Evolutionary conservation across 768 basidiomycete genomes (phyloP).

Genomic region (Arthromyces matolae): DNA sequence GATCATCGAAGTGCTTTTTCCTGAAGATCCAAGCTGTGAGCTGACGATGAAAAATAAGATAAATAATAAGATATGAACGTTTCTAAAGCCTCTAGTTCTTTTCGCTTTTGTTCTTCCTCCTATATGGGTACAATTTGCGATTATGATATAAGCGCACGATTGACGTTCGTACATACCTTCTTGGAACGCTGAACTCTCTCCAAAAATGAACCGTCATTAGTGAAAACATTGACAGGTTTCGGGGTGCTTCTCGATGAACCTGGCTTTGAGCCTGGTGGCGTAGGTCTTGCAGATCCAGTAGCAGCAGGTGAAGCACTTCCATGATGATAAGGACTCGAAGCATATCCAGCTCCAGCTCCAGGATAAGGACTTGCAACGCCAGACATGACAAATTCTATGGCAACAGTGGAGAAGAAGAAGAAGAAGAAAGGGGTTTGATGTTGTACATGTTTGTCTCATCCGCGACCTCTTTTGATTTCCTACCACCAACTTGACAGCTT

Average conservation of each 20-base stretch:
- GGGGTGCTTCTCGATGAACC: conserved; percentile 35
- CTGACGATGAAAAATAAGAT: not conserved
- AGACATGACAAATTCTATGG: conserved; percentile 12
- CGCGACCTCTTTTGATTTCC: too few relatives aligned
- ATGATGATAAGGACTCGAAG: conserved; percentile 11
- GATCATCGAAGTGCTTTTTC: conserved; percentile 56
- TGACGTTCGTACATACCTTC: conserved; percentile 31
- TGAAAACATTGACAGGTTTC: conserved; percentile 52
- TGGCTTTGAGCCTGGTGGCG: conserved; percentile 12
- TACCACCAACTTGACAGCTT: too few relatives aligned
- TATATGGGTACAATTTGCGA: too few relatives aligned
- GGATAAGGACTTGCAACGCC: not conserved
- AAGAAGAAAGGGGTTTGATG: not conserved
- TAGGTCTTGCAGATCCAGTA: conserved; percentile 7
- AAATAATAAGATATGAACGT: conserved; percentile 33
- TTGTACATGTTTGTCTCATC: not conserved
- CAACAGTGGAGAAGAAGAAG: not conserved
- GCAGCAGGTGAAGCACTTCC: conserved; percentile 13
- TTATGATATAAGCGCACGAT: too few relatives aligned
- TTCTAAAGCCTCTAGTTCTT: conserved; percentile 45
- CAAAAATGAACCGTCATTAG: conserved; percentile 67
- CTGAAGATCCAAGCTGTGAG: conserved; percentile 28
- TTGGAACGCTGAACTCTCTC: conserved; percentile 58
- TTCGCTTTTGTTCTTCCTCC: conserved; percentile 60
- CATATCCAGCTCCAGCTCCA: not conserved